Evolutionary conservation across 345 rosid genomes (phyloP).

Genomic region (Hirschfeldia incana): DNA sequence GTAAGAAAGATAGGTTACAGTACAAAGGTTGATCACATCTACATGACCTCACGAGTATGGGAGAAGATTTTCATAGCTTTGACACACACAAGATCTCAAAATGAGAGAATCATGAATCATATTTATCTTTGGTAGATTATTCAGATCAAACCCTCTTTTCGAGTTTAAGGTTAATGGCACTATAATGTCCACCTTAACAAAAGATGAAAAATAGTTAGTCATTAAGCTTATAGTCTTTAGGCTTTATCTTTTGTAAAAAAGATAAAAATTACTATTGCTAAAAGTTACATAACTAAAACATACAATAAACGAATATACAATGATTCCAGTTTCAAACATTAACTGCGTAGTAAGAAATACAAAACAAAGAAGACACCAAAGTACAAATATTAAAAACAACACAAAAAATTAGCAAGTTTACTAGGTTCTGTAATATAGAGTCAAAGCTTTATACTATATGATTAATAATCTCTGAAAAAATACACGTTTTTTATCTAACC

Average conservation of each 20-base stretch:
- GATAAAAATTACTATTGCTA: background rate
- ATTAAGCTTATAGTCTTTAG: no score
- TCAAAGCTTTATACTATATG: slow-evolving; percentile 1
- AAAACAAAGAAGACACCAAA: background rate
- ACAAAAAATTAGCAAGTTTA: background rate
- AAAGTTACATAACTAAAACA: background rate
- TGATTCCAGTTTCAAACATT: background rate
- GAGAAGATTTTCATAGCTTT: background rate
- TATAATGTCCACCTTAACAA: slow-evolving; percentile 14
- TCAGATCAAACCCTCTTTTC: background rate
- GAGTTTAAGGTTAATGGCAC: background rate
- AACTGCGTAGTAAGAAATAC: background rate
- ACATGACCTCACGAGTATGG: background rate
- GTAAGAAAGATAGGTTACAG: background rate
- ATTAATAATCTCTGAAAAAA: background rate
- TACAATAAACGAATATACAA: background rate
- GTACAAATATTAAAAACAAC: background rate
- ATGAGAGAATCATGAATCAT: background rate
- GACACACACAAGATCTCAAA: background rate
- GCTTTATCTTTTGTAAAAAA: no score
- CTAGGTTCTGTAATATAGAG: slow-evolving; percentile 17
- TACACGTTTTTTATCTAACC: background rate
- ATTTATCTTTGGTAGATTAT: background rate
- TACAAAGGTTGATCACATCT: background rate
- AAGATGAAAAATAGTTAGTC: no score